Conservation (phyloP, 2,329 filamentous ascomycete genomes). For the Drechslerella dactyloides region DNA sequence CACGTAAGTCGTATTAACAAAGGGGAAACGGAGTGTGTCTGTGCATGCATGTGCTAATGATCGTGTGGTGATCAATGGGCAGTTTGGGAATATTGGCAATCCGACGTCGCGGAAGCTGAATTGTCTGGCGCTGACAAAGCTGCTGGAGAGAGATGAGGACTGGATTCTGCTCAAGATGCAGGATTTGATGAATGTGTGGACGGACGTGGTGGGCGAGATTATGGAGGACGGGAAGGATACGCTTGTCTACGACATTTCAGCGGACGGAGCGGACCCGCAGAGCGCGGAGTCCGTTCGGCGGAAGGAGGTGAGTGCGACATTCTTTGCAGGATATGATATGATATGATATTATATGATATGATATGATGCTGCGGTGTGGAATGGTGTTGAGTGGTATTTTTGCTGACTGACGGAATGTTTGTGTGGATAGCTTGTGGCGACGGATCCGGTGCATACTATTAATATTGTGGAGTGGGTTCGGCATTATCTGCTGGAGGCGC, state of each 20-base stretch:
- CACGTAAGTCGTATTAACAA: slow-evolving; percentile 50
- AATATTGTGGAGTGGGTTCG: slow-evolving; percentile 70
- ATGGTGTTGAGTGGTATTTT: neutral
- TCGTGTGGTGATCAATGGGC: slow-evolving; percentile 6
- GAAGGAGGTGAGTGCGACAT: slow-evolving; percentile 44
- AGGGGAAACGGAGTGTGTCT: neutral
- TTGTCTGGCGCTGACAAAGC: slow-evolving; percentile 72
- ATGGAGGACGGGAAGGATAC: slow-evolving; percentile 62
- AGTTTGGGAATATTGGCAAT: slow-evolving; percentile 55
- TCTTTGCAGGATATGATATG: neutral
- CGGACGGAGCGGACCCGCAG: slow-evolving; percentile 40
- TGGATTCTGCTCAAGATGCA: slow-evolving; percentile 70
- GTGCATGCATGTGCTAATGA: slow-evolving; percentile 11
- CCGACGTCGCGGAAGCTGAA: slow-evolving; percentile 67
- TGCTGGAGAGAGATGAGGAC: slow-evolving; percentile 69
- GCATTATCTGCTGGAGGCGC: slow-evolving; percentile 66
- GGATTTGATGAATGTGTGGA: slow-evolving; percentile 78
- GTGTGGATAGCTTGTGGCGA: slow-evolving; percentile 59
- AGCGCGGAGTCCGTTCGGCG: slow-evolving; percentile 51
- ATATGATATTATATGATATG: no score
- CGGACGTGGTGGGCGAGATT: slow-evolving; percentile 70
- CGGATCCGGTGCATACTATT: slow-evolving; percentile 72
- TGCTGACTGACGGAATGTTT: neutral
- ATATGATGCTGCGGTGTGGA: no score
- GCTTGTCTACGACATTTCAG: slow-evolving; percentile 52